Conservation (phyloP, 2,329 filamentous ascomycete species). For the Monosporascus sp. region DNA sequence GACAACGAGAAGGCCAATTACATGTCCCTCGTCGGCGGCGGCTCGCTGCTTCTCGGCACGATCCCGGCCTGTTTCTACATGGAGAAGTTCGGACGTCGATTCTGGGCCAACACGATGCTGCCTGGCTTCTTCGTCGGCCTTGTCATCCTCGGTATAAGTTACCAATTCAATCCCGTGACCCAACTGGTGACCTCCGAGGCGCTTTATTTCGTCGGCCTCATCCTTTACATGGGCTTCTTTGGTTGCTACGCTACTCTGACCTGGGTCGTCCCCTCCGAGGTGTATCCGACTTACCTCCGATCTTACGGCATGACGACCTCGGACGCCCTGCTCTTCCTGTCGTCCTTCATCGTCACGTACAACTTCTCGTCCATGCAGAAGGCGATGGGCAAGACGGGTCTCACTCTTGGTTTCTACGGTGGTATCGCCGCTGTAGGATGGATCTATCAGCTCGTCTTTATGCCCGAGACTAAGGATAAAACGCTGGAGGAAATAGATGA, state of each 20-base stretch:
- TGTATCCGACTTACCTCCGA: constrained; percentile 67
- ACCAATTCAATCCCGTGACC: constrained; percentile 46
- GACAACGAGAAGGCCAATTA: constrained; percentile 57
- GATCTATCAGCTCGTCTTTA: constrained; percentile 69
- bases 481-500: constrained; percentile 66
- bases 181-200: constrained; percentile 47
- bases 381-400: constrained; percentile 60
- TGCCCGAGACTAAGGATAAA: constrained; percentile 69
- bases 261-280: constrained; percentile 63
- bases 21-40: constrained; percentile 71
- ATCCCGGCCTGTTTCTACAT: constrained; percentile 66
- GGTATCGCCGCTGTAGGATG: constrained; percentile 66
- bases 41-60: constrained; percentile 60
- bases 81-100: constrained; percentile 67
- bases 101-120: constrained; percentile 69
- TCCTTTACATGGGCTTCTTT: constrained; percentile 65
- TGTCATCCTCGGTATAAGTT: constrained; percentile 59
- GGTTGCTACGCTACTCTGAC: constrained; percentile 60
- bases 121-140: constrained; percentile 68
- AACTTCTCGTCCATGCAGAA: constrained; percentile 68
- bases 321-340: constrained; percentile 63
- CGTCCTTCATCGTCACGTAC: constrained; percentile 69
- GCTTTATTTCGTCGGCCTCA: constrained; percentile 61
- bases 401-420: constrained; percentile 67
- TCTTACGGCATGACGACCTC: constrained; percentile 70